Base-by-base conservation (phyloP, 805 yeast species). In the Yarrowia hollandica region DNA sequence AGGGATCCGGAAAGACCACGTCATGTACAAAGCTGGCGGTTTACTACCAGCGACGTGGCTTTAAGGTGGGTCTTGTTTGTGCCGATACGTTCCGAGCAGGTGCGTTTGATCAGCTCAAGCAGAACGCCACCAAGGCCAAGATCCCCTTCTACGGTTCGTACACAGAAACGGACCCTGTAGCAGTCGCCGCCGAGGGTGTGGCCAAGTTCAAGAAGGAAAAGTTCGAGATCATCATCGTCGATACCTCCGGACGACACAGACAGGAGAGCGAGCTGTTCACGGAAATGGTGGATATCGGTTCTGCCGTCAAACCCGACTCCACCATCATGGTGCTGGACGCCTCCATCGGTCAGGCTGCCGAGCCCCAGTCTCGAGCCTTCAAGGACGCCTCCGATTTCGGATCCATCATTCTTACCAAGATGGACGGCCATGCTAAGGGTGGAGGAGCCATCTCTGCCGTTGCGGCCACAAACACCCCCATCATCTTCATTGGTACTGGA, bases 31-130 rank as follows among this genome's bases (percentile, higher is more conserved):
- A 94, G 65, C 77, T 92, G 66, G 99, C 99, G 0, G 96, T 90
- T 1, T 91, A 88, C 71, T 94, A 94, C 71, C 92, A 90, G 68
- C 82, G 91, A 69, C 79, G 97, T 68, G 97, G 97, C 2, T 90
- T 85, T 74, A 91, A 90, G 71, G 96, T 90, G 46, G 98, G 98
- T 57, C 77, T 94, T 69, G 98, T 94, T 22, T 94, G 99, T 82
- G 99, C 99, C 1, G 99, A 94, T 77, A 94, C 99, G 26, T 94
- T 92, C 79, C 85, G 99, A 79, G 99, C 99, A 33, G 99, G 99
- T 79, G 99, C 99, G 2, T 92, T 92, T 77, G 99, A 92, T 74
- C 99, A 92, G 78, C 81, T 92, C 74, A 92, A 94, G 72, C 99
- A 92, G 74, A 92, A 92, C 73, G 98, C 99, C 21, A 90, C 92